Evolutionary conservation across 225 moss, liverwort and hornwort genomes (phyloP).

Genomic region (Physcomitrium patens): DNA sequence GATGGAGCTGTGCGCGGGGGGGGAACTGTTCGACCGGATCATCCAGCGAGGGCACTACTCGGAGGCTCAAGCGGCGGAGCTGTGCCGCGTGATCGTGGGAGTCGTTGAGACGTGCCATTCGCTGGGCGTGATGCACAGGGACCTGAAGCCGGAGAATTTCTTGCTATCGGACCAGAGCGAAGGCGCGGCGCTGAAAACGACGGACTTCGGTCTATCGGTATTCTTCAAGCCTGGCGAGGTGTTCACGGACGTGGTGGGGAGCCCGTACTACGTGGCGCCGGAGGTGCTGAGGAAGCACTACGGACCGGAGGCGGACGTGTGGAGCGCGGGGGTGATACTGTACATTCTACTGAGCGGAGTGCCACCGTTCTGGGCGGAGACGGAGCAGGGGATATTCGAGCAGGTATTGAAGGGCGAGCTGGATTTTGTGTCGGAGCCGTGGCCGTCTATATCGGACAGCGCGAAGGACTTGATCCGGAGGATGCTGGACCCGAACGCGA

Average conservation of each 20-base stretch:
- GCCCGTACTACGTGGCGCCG: slow-evolving; percentile 62
- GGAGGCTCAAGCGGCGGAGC: slow-evolving; percentile 56
- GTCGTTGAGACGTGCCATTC: slow-evolving; percentile 71
- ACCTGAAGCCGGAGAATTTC: slow-evolving; percentile 60
- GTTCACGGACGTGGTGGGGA: slow-evolving; percentile 60
- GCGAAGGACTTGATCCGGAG: slow-evolving; percentile 60
- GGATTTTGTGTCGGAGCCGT: slow-evolving; percentile 55
- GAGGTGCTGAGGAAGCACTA: slow-evolving; percentile 60
- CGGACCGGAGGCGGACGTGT: slow-evolving; percentile 62
- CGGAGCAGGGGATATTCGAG: slow-evolving; percentile 66
- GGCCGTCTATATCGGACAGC: slow-evolving; percentile 57
- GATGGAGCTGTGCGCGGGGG: slow-evolving; percentile 66
- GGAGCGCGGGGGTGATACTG: slow-evolving; percentile 64
- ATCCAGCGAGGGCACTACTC: slow-evolving; percentile 62
- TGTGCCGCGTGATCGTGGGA: slow-evolving; percentile 58
- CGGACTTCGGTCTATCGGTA: slow-evolving; percentile 58
- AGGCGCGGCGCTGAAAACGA: slow-evolving; percentile 53
- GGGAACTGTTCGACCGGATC: slow-evolving; percentile 60
- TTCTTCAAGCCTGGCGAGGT: slow-evolving; percentile 62
- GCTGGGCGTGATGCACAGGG: slow-evolving; percentile 60
- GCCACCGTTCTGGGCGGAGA: slow-evolving; percentile 65
- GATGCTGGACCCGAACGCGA: slow-evolving; percentile 50
- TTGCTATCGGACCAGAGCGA: slow-evolving; percentile 48
- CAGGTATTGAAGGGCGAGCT: slow-evolving; percentile 55
- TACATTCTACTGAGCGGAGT: slow-evolving; percentile 58